phyloP scores from a whole-genome alignment of 75 land plant genomes.

The Cupressus sempervirens region DNA sequence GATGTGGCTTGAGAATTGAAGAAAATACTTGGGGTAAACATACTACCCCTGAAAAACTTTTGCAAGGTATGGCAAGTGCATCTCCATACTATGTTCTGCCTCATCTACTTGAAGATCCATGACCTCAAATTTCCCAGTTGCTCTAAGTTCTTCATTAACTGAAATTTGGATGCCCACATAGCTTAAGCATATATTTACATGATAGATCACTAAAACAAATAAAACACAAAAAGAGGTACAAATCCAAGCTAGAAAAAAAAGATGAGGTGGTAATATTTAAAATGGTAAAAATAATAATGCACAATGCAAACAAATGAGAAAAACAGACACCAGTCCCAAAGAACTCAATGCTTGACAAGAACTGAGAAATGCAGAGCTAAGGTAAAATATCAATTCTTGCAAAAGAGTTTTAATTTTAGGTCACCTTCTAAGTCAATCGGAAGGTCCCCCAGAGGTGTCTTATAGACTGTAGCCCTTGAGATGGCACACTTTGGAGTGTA shows the following conservation, averaged over 20 bases:
- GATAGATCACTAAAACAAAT: neutral
- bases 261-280: neutral
- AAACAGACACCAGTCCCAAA: neutral
- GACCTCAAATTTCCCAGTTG: slow-evolving; percentile 80
- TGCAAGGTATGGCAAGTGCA: slow-evolving; percentile 97
- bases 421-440: slow-evolving; percentile 91
- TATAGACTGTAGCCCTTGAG: slow-evolving; percentile 73
- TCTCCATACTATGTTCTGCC: slow-evolving; percentile 99
- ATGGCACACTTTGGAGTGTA: slow-evolving; percentile 93
- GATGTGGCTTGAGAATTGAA: neutral
- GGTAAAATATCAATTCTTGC: neutral
- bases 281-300: neutral
- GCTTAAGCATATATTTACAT: neutral
- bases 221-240: neutral
- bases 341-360: slow-evolving; percentile 1
- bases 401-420: neutral
- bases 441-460: slow-evolving; percentile 90
- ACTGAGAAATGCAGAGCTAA: slow-evolving; percentile 3
- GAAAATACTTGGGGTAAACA: neutral
- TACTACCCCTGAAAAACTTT: slow-evolving; percentile 88
- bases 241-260: slow-evolving; percentile 2
- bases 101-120: slow-evolving; percentile 91
- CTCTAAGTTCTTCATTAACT: slow-evolving; percentile 82
- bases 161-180: slow-evolving; percentile 10
- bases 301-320: neutral